phyloP scores from a whole-genome alignment of 345 rosid genomes.

The Triadica sebifera region DNA sequence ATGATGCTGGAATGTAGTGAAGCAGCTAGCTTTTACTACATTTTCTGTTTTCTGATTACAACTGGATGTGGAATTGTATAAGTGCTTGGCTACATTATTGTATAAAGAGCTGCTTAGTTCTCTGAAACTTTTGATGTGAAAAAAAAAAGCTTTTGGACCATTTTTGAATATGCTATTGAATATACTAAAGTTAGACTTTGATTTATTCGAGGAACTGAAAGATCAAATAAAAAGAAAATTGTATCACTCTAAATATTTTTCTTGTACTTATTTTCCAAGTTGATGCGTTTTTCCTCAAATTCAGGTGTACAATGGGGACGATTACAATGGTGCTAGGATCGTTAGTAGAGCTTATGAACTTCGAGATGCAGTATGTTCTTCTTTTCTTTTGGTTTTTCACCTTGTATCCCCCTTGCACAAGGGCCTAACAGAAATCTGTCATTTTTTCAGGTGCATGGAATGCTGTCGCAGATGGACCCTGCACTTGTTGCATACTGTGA shows the following conservation, averaged over 20 bases:
- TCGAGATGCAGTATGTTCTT: slow-evolving; percentile 72
- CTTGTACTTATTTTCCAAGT: background rate
- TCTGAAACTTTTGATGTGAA: background rate
- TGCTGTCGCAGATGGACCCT: slow-evolving; percentile 99
- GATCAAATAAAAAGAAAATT: background rate
- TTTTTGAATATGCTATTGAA: too few species aligned
- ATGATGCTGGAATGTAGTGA: background rate
- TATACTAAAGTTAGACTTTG: background rate
- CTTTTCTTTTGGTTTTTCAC: slow-evolving; percentile 2
- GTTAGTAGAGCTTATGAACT: slow-evolving; percentile 94
- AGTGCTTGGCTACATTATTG: background rate
- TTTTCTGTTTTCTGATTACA: background rate
- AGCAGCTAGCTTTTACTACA: background rate
- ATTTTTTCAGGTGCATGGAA: slow-evolving; percentile 77
- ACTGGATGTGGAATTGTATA: background rate
- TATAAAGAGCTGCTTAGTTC: background rate
- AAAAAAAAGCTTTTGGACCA: too few species aligned
- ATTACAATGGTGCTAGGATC: slow-evolving; percentile 91
- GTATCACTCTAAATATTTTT: background rate
- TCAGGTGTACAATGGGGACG: slow-evolving; percentile 91
- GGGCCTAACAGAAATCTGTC: background rate
- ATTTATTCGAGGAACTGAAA: background rate
- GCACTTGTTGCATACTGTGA: slow-evolving; percentile 79
- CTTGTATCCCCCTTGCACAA: background rate
- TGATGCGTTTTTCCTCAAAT: slow-evolving; percentile 14